Evolutionary conservation across 2,329 filamentous ascomycete genomes (phyloP).

Genomic region (Fusarium luffae): DNA sequence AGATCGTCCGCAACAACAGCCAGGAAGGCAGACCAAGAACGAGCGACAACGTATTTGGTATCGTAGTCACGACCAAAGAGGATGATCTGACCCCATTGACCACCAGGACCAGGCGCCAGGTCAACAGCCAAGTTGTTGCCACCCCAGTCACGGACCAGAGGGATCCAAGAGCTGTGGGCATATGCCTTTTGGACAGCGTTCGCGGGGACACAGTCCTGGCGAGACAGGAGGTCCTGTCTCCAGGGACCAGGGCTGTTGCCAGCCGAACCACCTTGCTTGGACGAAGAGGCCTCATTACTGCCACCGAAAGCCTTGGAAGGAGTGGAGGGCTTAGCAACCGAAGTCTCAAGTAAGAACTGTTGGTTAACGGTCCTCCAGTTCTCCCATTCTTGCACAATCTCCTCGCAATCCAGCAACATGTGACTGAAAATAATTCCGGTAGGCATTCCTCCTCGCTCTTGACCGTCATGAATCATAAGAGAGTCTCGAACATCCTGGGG

Average conservation of each 20-base stretch:
- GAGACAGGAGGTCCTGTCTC: conserved; percentile 84
- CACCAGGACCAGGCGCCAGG: conserved; percentile 86
- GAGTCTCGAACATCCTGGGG: conserved; percentile 95
- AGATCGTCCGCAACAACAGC: conserved; percentile 91
- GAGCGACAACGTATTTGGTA: conserved; percentile 95
- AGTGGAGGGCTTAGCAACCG: conserved; percentile 67
- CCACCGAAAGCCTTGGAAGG: conserved; percentile 79
- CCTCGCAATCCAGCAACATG: conserved; percentile 98
- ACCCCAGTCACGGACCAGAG: conserved; percentile 95
- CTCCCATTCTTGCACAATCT: conserved; percentile 97
- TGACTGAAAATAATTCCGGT: conserved; percentile 93
- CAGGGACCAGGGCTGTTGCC: conserved; percentile 73
- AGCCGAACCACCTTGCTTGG: conserved; percentile 64
- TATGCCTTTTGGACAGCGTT: conserved; percentile 92
- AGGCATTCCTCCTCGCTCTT: conserved; percentile 90
- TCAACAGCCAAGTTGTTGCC: conserved; percentile 97
- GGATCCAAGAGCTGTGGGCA: conserved; percentile 94
- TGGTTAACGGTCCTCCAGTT: conserved; percentile 96
- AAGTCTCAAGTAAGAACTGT: conserved; percentile 78
- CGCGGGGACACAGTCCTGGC: conserved; percentile 88
- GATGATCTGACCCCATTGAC: conserved; percentile 96
- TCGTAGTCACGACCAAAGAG: conserved; percentile 98
- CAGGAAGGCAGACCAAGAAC: conserved; percentile 90
- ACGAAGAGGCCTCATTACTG: conserved; percentile 74
- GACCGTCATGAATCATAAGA: conserved; percentile 90